Conservation (phyloP, 257 asterid genomes). For the Schizonepeta tenuifolia region DNA sequence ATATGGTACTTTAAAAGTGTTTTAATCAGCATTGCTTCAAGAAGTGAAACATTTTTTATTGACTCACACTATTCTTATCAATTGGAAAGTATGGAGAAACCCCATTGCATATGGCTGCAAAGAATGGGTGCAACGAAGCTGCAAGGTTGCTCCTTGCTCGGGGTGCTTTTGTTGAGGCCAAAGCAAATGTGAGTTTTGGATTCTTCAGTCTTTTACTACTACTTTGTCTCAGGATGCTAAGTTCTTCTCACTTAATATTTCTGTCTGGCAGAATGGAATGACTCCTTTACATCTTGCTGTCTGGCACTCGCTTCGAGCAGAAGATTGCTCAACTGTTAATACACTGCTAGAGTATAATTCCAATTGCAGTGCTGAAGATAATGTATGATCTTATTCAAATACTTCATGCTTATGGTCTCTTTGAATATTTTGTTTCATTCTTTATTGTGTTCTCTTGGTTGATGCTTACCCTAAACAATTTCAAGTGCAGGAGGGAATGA, state of each 20-base stretch:
- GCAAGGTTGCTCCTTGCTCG: conserved; percentile 79
- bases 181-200: conserved; percentile 73
- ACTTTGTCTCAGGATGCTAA: conserved; percentile 19
- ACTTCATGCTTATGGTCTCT: neutral
- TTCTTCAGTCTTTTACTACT: conserved; percentile 4
- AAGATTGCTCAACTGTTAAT: conserved; percentile 77
- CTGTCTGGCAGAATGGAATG: conserved; percentile 84
- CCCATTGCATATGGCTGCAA: conserved; percentile 98
- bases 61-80: conserved; percentile 33
- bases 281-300: conserved; percentile 99
- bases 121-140: conserved; percentile 94
- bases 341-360: conserved; percentile 84
- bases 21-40: conserved; percentile 15
- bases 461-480: conserved; percentile 41
- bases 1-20: conserved; percentile 62
- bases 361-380: conserved; percentile 88
- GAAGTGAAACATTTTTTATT: conserved; percentile 2
- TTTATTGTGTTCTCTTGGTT: conserved; percentile 28
- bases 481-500: conserved; percentile 82
- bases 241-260: conserved; percentile 30
- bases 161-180: conserved; percentile 89
- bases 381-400: conserved; percentile 49
- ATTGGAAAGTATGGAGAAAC: conserved; percentile 90
- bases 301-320: conserved; percentile 90
- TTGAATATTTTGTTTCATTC: conserved; percentile 4